phyloP scores from a whole-genome alignment of 495 filamentous ascomycete species.

The Penicillium riverlandense region DNA sequence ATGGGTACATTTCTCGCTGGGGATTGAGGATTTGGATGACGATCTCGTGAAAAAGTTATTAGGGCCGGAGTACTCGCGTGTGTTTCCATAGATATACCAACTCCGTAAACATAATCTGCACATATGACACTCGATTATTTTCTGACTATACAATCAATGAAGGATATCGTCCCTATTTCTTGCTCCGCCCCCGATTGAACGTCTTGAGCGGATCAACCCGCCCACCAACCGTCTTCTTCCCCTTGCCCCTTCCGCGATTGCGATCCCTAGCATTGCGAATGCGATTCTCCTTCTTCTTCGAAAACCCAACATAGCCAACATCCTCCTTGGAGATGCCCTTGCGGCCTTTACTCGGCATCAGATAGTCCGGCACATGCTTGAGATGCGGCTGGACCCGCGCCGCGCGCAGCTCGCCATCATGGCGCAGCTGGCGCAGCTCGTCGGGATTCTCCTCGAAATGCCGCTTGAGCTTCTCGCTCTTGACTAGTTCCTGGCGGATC shows the following conservation, averaged over 20 bases:
- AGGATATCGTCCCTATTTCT: slow-evolving; percentile 4
- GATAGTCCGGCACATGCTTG: slow-evolving; percentile 91
- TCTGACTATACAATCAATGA: slow-evolving; percentile 18
- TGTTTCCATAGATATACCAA: not conserved
- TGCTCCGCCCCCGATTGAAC: slow-evolving; percentile 54
- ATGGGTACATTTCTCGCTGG: slow-evolving; percentile 31
- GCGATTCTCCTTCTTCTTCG: slow-evolving; percentile 64
- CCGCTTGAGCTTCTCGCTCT: slow-evolving; percentile 85
- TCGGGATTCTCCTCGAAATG: slow-evolving; percentile 97
- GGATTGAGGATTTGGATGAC: slow-evolving; percentile 15
- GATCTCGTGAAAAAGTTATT: slow-evolving; percentile 11
- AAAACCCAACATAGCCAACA: slow-evolving; percentile 67
- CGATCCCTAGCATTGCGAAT: slow-evolving; percentile 65
- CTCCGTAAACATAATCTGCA: not conserved
- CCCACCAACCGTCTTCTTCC: slow-evolving; percentile 43
- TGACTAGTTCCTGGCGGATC: slow-evolving; percentile 79
- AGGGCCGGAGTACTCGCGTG: slow-evolving; percentile 7
- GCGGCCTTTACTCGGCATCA: slow-evolving; percentile 75
- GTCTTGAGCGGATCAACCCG: slow-evolving; percentile 83
- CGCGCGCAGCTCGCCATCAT: slow-evolving; percentile 79
- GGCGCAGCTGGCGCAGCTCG: slow-evolving; percentile 77
- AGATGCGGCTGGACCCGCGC: slow-evolving; percentile 80
- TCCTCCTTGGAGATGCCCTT: slow-evolving; percentile 54
- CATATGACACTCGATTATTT: slow-evolving; percentile 5
- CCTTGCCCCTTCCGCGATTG: slow-evolving; percentile 47